Evolutionary conservation across 345 rosid genomes (phyloP).

Genomic region (Corymbia maculata): DNA sequence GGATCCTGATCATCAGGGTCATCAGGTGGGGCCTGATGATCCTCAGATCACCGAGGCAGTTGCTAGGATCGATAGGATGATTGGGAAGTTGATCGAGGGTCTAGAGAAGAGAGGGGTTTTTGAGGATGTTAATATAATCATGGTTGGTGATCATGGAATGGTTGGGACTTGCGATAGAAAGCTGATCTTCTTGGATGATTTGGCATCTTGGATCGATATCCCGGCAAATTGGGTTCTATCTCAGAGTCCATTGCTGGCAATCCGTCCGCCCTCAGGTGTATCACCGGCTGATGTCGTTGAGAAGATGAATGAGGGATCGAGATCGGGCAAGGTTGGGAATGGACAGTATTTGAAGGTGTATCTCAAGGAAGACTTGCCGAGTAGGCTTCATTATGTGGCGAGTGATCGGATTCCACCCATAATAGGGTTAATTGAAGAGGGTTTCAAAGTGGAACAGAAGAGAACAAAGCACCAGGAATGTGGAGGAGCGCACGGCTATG

Average conservation of each 20-base stretch:
- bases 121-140: constrained; percentile 71
- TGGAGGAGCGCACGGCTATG: constrained; percentile 93
- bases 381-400: constrained; percentile 59
- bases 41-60: constrained; percentile 77
- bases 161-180: constrained; percentile 90
- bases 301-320: constrained; percentile 77
- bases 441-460: constrained; percentile 72
- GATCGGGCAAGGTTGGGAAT: constrained; percentile 64
- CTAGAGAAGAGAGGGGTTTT: constrained; percentile 74
- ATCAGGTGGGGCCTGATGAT: constrained; percentile 89
- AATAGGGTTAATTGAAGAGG: constrained; percentile 67
- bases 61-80: constrained; percentile 51
- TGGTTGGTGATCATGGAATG: constrained; percentile 99
- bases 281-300: constrained; percentile 38
- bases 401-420: constrained; percentile 76
- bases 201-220: constrained; percentile 60
- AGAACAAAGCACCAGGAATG: constrained; percentile 47
- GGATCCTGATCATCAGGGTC: constrained; percentile 99
- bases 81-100: constrained; percentile 71
- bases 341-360: constrained; percentile 66
- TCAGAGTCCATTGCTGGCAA: constrained; percentile 63
- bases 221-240: constrained; percentile 68
- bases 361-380: constrained; percentile 78
- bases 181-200: constrained; percentile 61
- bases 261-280: constrained; percentile 51